These are phyloP conservation scores for Zoysia japonica DNA, from an alignment of 176 grass and related monocot genomes.

Conservation along the genomic window DNA sequence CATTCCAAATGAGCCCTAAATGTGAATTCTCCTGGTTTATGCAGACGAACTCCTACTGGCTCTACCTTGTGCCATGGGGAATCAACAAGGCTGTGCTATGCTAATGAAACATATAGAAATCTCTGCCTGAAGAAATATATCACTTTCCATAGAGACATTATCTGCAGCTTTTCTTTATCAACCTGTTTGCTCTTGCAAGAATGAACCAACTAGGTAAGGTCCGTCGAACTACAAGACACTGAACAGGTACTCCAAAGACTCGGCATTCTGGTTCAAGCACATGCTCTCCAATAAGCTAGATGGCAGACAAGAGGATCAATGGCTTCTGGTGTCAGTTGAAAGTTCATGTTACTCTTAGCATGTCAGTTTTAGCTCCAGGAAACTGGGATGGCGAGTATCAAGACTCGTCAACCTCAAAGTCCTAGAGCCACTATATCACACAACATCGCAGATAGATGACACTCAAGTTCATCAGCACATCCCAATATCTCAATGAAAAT, in stretches of 20 bases:
- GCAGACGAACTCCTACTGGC: conserved; percentile 83
- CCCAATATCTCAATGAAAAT: neutral
- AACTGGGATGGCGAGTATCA: neutral
- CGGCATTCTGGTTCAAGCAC: conserved; percentile 82
- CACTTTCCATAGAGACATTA: neutral
- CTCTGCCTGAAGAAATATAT: conserved; percentile 35
- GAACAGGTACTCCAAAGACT: conserved; percentile 80
- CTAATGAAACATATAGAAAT: conserved; percentile 74
- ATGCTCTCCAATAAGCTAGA: conserved; percentile 53
- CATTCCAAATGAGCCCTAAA: neutral
- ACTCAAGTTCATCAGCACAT: conserved; percentile 1
- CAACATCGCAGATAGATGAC: too few species aligned
- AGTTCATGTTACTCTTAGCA: conserved; percentile 15
- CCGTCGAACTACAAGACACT: conserved; percentile 74
- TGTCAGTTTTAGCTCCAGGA: conserved; percentile 26
- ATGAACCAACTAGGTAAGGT: conserved; percentile 85
- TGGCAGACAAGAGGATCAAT: neutral
- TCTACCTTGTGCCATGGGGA: conserved; percentile 93
- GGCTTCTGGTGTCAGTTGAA: neutral
- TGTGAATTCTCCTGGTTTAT: conserved; percentile 16
- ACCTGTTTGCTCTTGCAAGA: conserved; percentile 47
- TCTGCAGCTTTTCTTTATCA: neutral
- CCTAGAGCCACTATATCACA: neutral
- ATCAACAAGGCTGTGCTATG: conserved; percentile 89
- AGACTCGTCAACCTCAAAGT: neutral